Percentiles rank a stretch among this genome's conserved stretches.
Evolutionary conservation across 2,329 filamentous ascomycete species (phyloP).

Genomic region (Drechslerella coelobrocha): DNA sequence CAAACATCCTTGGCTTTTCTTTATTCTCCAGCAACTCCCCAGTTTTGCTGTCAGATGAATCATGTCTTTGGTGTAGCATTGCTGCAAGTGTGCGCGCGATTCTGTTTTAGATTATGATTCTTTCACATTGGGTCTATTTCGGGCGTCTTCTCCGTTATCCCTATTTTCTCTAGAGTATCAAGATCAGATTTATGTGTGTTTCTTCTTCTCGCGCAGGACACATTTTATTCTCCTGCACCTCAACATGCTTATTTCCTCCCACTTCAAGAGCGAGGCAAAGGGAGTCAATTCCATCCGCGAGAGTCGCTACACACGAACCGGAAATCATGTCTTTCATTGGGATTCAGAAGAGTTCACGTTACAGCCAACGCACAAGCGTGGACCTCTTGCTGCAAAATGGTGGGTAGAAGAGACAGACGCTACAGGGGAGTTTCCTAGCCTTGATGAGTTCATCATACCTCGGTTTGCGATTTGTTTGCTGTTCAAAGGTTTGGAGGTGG

Average conservation of each 20-base stretch:
- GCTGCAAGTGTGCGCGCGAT: conserved; percentile 40
- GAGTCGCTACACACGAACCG: conserved; percentile 4
- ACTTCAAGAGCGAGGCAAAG: conserved; percentile 14
- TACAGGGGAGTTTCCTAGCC: conserved; percentile 5
- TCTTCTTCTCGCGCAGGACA: conserved; percentile 31
- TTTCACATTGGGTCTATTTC: conserved; percentile 43
- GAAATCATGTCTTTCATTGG: conserved; percentile 31
- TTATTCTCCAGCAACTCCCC: conserved; percentile 31
- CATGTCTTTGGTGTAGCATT: conserved; percentile 49
- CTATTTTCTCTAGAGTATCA: conserved; percentile 31
- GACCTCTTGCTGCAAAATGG: not conserved
- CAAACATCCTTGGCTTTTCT: conserved; percentile 32
- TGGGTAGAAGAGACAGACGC: not conserved
- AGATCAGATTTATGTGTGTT: conserved; percentile 21
- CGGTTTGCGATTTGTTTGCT: conserved; percentile 33
- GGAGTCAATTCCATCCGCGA: conserved; percentile 17
- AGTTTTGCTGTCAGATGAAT: conserved; percentile 49
- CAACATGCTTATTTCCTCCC: conserved; percentile 14
- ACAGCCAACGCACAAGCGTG: conserved; percentile 5
- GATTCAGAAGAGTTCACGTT: conserved; percentile 9
- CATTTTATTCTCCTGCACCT: conserved; percentile 21
- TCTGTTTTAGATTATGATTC: conserved; percentile 51
- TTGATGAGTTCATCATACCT: conserved; percentile 27
- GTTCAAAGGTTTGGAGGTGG: conserved; percentile 7
- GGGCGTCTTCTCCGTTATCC: conserved; percentile 35